Evolutionary conservation across 768 basidiomycete species (phyloP).

Genomic region (Cytidiella melzeri): DNA sequence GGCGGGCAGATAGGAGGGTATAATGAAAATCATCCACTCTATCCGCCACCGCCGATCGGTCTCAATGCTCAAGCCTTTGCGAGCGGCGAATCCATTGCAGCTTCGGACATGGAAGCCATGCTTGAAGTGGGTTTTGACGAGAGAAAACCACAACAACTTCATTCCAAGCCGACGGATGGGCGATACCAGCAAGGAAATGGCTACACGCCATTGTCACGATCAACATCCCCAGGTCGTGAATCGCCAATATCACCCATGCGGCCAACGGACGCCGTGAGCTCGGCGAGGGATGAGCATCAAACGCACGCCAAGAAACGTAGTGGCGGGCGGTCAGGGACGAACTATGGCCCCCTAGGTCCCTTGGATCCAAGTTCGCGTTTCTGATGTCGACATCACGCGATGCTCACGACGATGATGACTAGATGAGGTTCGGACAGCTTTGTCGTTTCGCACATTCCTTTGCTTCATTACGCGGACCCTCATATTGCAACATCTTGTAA

Average conservation of each 20-base stretch:
- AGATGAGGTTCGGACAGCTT: neutral
- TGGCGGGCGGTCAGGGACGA: slow-evolving; percentile 28
- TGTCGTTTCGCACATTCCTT: neutral
- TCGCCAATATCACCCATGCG: slow-evolving; percentile 29
- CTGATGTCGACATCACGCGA: slow-evolving; percentile 10
- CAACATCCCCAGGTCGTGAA: slow-evolving; percentile 37
- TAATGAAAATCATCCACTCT: slow-evolving; percentile 76
- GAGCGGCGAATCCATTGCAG: slow-evolving; percentile 47
- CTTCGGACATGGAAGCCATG: slow-evolving; percentile 85
- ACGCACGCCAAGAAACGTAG: slow-evolving; percentile 37
- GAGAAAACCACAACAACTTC: slow-evolving; percentile 34
- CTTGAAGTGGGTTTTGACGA: slow-evolving; percentile 88
- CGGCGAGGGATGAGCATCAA: slow-evolving; percentile 31
- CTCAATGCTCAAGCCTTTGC: slow-evolving; percentile 38
- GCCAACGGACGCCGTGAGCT: slow-evolving; percentile 28
- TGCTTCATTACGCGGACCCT: neutral
- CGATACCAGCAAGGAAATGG: slow-evolving; percentile 66
- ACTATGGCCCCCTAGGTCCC: slow-evolving; percentile 45
- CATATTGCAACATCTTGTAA: neutral
- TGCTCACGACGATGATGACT: slow-evolving; percentile 12
- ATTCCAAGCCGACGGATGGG: slow-evolving; percentile 33
- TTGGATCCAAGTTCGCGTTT: slow-evolving; percentile 29
- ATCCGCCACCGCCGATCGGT: slow-evolving; percentile 81
- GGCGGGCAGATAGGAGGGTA: slow-evolving; percentile 92
- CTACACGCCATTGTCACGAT: slow-evolving; percentile 49